Percentiles rank a stretch among this genome's conserved stretches.
Conservation (phyloP, 768 basidiomycete genomes). For the Cystoderma amianthinum region DNA sequence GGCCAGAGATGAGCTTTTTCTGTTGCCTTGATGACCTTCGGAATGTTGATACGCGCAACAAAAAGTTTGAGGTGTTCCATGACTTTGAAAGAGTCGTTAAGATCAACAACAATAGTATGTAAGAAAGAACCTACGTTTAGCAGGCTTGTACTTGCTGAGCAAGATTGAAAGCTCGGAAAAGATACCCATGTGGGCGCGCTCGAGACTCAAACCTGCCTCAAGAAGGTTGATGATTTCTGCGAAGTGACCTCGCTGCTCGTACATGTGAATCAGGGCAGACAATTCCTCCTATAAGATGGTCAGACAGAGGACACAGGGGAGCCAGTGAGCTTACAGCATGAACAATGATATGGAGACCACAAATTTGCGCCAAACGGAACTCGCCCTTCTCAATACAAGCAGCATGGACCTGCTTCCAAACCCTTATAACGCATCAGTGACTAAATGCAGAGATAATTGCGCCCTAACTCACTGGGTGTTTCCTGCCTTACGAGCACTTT, state of each 20-base stretch:
- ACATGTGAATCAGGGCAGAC: slow-evolving; percentile 64
- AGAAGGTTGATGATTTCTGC: slow-evolving; percentile 88
- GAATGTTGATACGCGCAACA: slow-evolving; percentile 94
- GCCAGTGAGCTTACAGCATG: slow-evolving; percentile 50
- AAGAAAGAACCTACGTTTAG: slow-evolving; percentile 59
- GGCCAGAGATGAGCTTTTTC: slow-evolving; percentile 98
- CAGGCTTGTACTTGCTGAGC: slow-evolving; percentile 92
- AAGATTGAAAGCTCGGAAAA: slow-evolving; percentile 92
- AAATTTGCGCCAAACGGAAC: slow-evolving; percentile 96
- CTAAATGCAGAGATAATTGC: neutral
- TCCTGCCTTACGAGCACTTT: slow-evolving; percentile 98
- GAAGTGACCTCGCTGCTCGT: slow-evolving; percentile 89
- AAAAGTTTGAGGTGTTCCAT: slow-evolving; percentile 99
- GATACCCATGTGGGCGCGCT: slow-evolving; percentile 98
- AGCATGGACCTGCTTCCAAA: slow-evolving; percentile 99
- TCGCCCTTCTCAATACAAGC: slow-evolving; percentile 97
- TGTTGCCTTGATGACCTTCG: slow-evolving; percentile 95
- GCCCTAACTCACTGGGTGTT: slow-evolving; percentile 79
- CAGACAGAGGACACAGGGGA: slow-evolving; percentile 10
- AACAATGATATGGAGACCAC: slow-evolving; percentile 96
- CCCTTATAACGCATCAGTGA: slow-evolving; percentile 36
- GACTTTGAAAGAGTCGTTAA: too few species aligned
- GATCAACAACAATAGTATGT: too few species aligned
- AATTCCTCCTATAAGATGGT: slow-evolving; percentile 61
- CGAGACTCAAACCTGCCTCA: slow-evolving; percentile 93